Conservation (phyloP, 495 filamentous ascomycete species). For the Glonium stellatum region DNA sequence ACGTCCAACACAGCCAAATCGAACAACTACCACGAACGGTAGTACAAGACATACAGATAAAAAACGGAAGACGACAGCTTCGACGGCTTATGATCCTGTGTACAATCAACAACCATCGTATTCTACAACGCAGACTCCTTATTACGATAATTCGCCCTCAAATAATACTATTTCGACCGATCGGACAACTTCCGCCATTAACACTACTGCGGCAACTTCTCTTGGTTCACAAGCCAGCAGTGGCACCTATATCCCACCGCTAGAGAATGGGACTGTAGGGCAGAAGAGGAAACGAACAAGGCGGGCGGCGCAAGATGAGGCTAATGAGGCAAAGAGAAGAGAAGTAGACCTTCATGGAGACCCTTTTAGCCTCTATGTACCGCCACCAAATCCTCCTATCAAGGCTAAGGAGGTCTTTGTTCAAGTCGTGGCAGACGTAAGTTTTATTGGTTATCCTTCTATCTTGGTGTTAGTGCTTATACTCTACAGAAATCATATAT, state of each 20-base stretch:
- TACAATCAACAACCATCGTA: constrained; percentile 56
- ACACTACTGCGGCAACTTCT: constrained; percentile 85
- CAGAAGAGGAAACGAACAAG: constrained; percentile 85
- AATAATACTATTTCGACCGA: constrained; percentile 69
- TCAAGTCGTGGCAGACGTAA: constrained; percentile 73
- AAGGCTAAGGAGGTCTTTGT: constrained; percentile 90
- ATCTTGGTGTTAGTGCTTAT: background rate
- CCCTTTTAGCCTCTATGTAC: constrained; percentile 69
- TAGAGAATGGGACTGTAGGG: constrained; percentile 52
- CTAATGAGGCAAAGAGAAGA: constrained; percentile 52
- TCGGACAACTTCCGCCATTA: constrained; percentile 70
- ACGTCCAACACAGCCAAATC: constrained; percentile 11
- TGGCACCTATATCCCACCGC: constrained; percentile 40
- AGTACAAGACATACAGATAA: constrained; percentile 53
- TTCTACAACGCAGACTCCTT: constrained; percentile 65
- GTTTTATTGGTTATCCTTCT: constrained; percentile 32
- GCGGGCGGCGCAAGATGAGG: constrained; percentile 71
- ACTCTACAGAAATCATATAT: constrained; percentile 38
- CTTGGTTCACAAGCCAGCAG: constrained; percentile 62
- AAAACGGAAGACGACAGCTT: constrained; percentile 55
- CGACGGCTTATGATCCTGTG: constrained; percentile 57
- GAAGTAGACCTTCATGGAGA: constrained; percentile 59
- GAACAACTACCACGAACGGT: constrained; percentile 31
- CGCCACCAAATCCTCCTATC: constrained; percentile 78
- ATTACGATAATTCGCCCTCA: constrained; percentile 57